Conservation (phyloP, 805 yeast species). For the Schwanniomyces sp. region DNA sequence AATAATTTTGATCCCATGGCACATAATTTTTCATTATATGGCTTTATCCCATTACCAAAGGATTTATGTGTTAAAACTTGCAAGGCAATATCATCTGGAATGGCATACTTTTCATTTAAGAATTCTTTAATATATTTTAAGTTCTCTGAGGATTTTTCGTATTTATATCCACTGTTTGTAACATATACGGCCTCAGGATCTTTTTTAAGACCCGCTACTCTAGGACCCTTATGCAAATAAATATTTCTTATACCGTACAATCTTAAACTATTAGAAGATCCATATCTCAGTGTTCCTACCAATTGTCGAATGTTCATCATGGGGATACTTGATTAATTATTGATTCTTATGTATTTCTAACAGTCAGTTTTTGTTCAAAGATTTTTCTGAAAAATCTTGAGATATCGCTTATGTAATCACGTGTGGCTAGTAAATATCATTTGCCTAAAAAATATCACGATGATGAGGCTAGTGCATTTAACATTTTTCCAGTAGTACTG, state of each 20-base stretch:
- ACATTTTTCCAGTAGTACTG: constrained; percentile 1
- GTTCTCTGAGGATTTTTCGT: constrained; percentile 53
- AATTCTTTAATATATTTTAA: constrained; percentile 49
- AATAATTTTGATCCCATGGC: constrained; percentile 68
- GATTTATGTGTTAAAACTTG: constrained; percentile 93
- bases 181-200: constrained; percentile 57
- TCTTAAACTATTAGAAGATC: constrained; percentile 3
- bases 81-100: constrained; percentile 62
- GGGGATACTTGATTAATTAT: neutral
- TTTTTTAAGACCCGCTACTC: constrained; percentile 71
- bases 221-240: constrained; percentile 47
- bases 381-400: constrained; percentile 1
- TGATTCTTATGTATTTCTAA: neutral
- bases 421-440: neutral
- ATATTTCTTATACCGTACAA: constrained; percentile 19
- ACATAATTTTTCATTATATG: constrained; percentile 84
- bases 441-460: neutral
- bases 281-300: neutral
- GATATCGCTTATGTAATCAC: neutral
- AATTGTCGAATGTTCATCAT: constrained; percentile 14
- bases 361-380: neutral
- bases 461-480: constrained; percentile 4
- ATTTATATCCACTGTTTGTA: constrained; percentile 37
- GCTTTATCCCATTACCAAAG: constrained; percentile 86
- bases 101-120: constrained; percentile 45